Evolutionary conservation across 345 rosid species (phyloP).

Genomic region (Eucalyptus regnans): DNA sequence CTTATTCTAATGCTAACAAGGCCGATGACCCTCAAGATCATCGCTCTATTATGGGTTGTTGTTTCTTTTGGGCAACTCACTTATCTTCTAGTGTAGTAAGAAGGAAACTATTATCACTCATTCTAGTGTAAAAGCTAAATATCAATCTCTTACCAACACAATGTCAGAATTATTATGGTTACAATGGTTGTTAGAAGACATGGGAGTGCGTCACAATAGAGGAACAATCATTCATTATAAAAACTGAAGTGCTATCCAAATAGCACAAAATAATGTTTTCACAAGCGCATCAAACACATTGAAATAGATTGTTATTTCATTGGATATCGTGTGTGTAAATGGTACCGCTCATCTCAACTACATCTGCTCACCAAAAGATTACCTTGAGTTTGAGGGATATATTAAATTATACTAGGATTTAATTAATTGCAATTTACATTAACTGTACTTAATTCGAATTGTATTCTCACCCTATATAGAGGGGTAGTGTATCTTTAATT

Average conservation of each 20-base stretch:
- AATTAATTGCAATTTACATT: neutral
- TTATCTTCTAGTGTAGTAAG: neutral
- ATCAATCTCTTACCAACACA: neutral
- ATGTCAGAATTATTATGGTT: neutral
- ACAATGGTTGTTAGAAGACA: neutral
- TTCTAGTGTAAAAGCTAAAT: neutral
- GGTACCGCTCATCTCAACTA: neutral
- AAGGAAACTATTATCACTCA: neutral
- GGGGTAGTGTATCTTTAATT: neutral
- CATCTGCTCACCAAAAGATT: neutral
- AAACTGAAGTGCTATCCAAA: neutral
- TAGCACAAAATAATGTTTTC: neutral
- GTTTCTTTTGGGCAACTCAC: neutral
- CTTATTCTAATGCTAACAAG: neutral
- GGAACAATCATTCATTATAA: neutral
- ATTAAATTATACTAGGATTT: neutral
- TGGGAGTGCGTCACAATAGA: neutral
- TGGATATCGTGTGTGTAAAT: neutral
- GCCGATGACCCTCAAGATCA: neutral
- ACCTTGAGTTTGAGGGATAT: neutral
- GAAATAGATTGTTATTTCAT: neutral
- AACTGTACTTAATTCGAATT: neutral
- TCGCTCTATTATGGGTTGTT: neutral
- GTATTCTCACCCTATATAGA: neutral
- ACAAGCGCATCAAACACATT: neutral